Base-by-base conservation (phyloP, 1,284 basidiomycete species). In the Albatrellus sp. region DNA sequence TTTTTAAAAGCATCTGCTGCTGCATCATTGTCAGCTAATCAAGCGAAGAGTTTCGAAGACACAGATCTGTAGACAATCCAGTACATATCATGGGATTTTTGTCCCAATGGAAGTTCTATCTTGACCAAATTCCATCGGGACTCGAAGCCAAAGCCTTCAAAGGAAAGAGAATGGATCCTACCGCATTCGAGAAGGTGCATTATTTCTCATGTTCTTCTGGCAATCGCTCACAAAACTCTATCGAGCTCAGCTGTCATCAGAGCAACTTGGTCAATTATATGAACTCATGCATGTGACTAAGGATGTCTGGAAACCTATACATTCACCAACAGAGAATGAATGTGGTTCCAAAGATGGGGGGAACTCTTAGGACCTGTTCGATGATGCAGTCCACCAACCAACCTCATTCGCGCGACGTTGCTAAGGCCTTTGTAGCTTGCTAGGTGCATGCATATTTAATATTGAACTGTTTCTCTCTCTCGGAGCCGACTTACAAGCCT, bases 281-380 rank as follows among this genome's bases (percentile, higher is more conserved):
- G 90, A 93, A 60, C 70, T 97, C 47, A 90, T 93, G 88, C 82
- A 89, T 52, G 86, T 80, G 1, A 81, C 89, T 0, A 89, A 87
- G 57, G 81, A 83, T 48, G 70, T 92, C 11, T 92, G 86, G 87
- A 90, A 83, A 58, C 67, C 74, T 14, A 59, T 66, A 5, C 37
- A 50, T 19, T 12, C 46, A 8, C 42, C 51, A 9, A 47, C 50
- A 10, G 50, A 57, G 37, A 45, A 50, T 32, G 50, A n/a, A 1
- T 6, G 28, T 16, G 43, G 9, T 14, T 20, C 38, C 32, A 45
- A 32, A 42, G 37, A 44, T 28, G 20, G 42, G 42, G 29, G 40
- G 28, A 28, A 36, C 14, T 37, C 24, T 19, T 34, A 29, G 39
- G 64, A 61, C 64, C 63, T 51, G 54, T n/a, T n/a, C n/a, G n/a